Conservation (phyloP, 2,329 filamentous ascomycete species). For the Stachybotrys elegans region DNA sequence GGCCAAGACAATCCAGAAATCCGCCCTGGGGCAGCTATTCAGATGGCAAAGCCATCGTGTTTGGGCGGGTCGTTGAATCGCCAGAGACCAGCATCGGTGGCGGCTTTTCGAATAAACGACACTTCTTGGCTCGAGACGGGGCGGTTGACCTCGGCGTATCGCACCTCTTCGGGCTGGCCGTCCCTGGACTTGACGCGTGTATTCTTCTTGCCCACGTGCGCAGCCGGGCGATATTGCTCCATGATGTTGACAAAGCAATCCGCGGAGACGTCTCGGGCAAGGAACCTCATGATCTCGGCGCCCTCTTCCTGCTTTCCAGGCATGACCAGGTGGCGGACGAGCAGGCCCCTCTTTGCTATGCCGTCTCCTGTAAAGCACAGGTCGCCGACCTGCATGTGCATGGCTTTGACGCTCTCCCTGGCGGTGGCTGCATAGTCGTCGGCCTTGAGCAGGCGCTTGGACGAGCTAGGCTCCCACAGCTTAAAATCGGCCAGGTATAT, state of each 20-base stretch:
- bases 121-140: conserved; percentile 55
- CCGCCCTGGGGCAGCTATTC: too few relatives aligned
- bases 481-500: conserved; percentile 91
- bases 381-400: conserved; percentile 79
- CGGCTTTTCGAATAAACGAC: conserved; percentile 59
- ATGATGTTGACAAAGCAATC: conserved; percentile 82
- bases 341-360: conserved; percentile 70
- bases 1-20: too few relatives aligned
- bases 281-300: conserved; percentile 67
- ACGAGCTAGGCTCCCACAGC: conserved; percentile 64
- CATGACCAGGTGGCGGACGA: conserved; percentile 81
- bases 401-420: conserved; percentile 70
- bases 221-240: conserved; percentile 81
- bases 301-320: conserved; percentile 73
- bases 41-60: conserved; percentile 48
- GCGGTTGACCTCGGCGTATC: conserved; percentile 76
- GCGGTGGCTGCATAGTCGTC: conserved; percentile 70
- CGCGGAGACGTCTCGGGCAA: conserved; percentile 65
- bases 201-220: conserved; percentile 70
- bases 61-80: conserved; percentile 64
- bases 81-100: conserved; percentile 69
- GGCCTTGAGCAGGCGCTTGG: conserved; percentile 69
- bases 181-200: conserved; percentile 14
- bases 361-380: conserved; percentile 77
- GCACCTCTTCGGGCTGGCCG: conserved; percentile 37